A percentile compares a stretch with the other conserved stretches of the same genome.
Conservation (phyloP, 1,284 basidiomycete species). For the Singerocomus rubriflavus region DNA sequence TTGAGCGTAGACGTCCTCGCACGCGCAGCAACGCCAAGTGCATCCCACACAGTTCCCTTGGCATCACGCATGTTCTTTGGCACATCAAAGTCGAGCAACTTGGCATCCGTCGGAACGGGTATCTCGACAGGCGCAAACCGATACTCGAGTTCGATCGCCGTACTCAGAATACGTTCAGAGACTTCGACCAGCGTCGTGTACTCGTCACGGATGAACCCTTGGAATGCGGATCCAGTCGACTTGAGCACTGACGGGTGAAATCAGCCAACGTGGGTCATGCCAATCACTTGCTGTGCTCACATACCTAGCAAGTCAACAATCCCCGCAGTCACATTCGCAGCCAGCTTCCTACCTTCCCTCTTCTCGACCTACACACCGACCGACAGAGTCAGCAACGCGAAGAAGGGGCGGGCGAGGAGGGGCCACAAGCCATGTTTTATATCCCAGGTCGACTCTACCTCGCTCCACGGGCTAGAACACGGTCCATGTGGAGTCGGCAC, state of each 20-base stretch:
- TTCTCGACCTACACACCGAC: conserved; percentile 52
- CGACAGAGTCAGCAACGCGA: neutral
- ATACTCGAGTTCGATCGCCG: conserved; percentile 75
- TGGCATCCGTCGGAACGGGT: conserved; percentile 44
- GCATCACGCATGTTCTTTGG: conserved; percentile 39
- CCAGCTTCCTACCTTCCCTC: conserved; percentile 54
- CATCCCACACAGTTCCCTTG: conserved; percentile 60
- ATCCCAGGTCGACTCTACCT: neutral
- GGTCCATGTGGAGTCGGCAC: conserved; percentile 19
- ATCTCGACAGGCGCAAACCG: conserved; percentile 54
- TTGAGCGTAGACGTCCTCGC: conserved; percentile 73
- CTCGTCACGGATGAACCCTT: conserved; percentile 81
- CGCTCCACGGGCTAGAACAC: conserved; percentile 26
- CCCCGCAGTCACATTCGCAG: conserved; percentile 65
- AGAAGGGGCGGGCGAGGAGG: neutral
- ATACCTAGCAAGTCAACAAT: conserved; percentile 76
- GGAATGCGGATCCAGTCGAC: conserved; percentile 84
- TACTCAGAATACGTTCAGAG: conserved; percentile 86
- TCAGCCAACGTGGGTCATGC: no score
- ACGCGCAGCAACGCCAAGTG: conserved; percentile 49
- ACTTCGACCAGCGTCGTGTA: conserved; percentile 85
- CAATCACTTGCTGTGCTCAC: no score
- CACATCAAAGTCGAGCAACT: conserved; percentile 47
- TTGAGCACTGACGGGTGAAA: conserved; percentile 95
- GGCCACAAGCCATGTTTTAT: no score